These are phyloP conservation scores for Penicillium arizonense DNA, from an alignment of 495 filamentous ascomycete genomes.

Conservation along the genomic window DNA sequence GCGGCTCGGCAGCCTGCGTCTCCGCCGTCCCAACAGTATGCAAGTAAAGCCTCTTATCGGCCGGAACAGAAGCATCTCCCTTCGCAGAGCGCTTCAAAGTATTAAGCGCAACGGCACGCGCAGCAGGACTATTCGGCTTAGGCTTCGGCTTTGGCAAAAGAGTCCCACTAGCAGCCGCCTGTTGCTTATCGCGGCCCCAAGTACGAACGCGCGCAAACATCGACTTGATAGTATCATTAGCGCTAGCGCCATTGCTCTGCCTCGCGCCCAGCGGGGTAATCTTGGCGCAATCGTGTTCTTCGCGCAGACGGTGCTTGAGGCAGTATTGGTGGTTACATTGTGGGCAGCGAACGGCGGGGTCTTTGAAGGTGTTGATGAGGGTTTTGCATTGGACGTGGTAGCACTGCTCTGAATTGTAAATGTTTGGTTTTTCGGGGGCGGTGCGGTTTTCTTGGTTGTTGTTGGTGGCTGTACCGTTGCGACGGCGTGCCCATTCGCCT, in stretches of 20 bases:
- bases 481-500: constrained; percentile 81
- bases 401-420: constrained; percentile 70
- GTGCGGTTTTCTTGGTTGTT: constrained; percentile 20
- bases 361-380: constrained; percentile 73
- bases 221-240: constrained; percentile 49
- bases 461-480: constrained; percentile 34
- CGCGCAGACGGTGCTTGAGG: constrained; percentile 81
- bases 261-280: constrained; percentile 64
- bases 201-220: constrained; percentile 63
- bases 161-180: constrained; percentile 37
- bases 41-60: constrained; percentile 80
- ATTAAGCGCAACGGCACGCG: constrained; percentile 62
- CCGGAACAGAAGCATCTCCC: constrained; percentile 76
- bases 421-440: constrained; percentile 48
- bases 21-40: constrained; percentile 75
- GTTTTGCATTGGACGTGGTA: constrained; percentile 77
- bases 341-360: constrained; percentile 76
- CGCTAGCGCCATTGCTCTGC: constrained; percentile 17
- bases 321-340: constrained; percentile 86
- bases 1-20: constrained; percentile 73
- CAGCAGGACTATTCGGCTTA: constrained; percentile 58
- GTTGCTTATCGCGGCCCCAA: constrained; percentile 66
- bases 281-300: constrained; percentile 84
- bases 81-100: constrained; percentile 81
- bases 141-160: constrained; percentile 48